Evolutionary conservation across 2,329 filamentous ascomycete genomes (phyloP).

Genomic region (Xylariaceae sp.): DNA sequence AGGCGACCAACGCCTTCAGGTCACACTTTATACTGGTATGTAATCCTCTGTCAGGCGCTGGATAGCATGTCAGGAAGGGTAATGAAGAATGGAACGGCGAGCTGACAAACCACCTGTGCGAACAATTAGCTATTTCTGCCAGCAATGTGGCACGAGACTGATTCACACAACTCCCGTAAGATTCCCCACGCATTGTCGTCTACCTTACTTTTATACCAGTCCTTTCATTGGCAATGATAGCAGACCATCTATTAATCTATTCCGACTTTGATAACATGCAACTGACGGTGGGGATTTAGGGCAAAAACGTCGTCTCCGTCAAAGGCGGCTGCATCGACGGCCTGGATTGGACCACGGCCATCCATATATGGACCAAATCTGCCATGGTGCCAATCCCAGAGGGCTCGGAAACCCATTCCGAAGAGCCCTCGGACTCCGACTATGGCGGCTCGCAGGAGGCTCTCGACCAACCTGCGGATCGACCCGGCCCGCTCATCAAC

Average conservation of each 20-base stretch:
- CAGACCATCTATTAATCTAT: too few relatives aligned
- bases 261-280: too few relatives aligned
- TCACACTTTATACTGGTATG: slow-evolving; percentile 62
- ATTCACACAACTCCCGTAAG: slow-evolving; percentile 65
- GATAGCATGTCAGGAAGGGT: not conserved
- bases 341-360: slow-evolving; percentile 64
- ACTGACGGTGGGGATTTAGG: too few relatives aligned
- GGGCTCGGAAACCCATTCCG: slow-evolving; percentile 62
- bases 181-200: not conserved
- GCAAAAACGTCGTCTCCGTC: slow-evolving; percentile 66
- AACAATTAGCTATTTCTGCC: slow-evolving; percentile 67
- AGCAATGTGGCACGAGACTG: slow-evolving; percentile 67
- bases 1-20: slow-evolving; percentile 65
- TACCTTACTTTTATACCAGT: not conserved
- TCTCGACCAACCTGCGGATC: slow-evolving; percentile 52
- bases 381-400: slow-evolving; percentile 74
- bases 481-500: slow-evolving; percentile 17
- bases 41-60: not conserved
- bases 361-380: slow-evolving; percentile 71
- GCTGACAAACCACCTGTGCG: not conserved
- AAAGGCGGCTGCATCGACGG: slow-evolving; percentile 72
- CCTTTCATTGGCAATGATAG: too few relatives aligned
- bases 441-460: slow-evolving; percentile 52
- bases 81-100: not conserved
- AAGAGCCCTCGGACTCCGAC: slow-evolving; percentile 53